Evolutionary conservation across 257 asterid species (phyloP), one percentile per base, ranked within the genome.

Genomic region (Anisodus tanguticus): DNA sequence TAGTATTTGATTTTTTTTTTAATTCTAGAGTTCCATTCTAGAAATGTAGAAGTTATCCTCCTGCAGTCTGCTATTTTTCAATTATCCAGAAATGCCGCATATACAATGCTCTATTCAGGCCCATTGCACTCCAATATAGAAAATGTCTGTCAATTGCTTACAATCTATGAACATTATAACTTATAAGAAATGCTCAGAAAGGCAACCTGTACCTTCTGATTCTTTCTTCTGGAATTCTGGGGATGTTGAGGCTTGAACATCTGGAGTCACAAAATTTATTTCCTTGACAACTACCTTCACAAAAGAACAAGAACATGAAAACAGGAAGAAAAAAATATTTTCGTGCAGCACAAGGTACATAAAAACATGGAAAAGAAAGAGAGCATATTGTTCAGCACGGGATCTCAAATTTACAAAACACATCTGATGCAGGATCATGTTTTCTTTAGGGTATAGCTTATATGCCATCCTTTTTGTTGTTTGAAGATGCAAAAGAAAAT

Each of bases 221-320:
- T 86, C 88, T 49, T 76, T 67, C 86, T 86, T 90, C 80, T 67
- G 64, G 54, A 66, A 74, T 81, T 89, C 80, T 58, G 86, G 86
- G 81, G 53, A 17, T 39, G 82, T 59, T 47, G 83, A 72, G 49
- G 54, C 85, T 9, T 19, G 68, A 80, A 85, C 86, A 67, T 55
- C 78, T 87, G 87, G 88, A 77, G 91, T 83, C 43, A 94, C 94
- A 81, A 88, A 92, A 89, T 93, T 92, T 72, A 95, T 76, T 87
- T 91, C 97, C 82, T 64, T 87, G 53, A 92, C 99, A 79, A 1
- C 11, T 47, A 94, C 94, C 98, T 94, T 47, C 83, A 87, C 39
- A 87, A 67, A 12, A 64, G 26, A 82, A 82, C 17, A 49, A 77
- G 8, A 13, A 31, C 66, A 31, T 77, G 82, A 26, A 77, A 77